Percentiles rank a stretch among this genome's conserved stretches.
Conservation (phyloP, 257 asterid species). For the Solanum rostratum region DNA sequence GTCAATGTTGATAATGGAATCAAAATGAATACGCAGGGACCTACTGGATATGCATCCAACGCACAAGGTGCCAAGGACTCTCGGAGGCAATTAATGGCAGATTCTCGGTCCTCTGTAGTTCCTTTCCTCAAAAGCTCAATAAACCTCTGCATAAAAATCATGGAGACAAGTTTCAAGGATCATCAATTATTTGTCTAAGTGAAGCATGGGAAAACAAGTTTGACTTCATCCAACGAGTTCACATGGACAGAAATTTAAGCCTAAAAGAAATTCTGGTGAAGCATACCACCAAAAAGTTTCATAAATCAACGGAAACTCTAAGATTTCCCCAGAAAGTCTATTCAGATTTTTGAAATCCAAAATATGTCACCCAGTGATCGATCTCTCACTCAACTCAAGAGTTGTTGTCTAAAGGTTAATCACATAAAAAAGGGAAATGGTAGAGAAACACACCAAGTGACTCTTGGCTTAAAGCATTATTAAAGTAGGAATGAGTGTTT, state of each 20-base stretch:
- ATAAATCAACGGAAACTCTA: neutral
- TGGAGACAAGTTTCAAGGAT: neutral
- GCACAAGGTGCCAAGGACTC: conserved; percentile 92
- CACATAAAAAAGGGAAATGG: neutral
- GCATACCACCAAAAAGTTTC: neutral
- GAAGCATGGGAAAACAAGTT: neutral
- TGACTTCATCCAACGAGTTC: neutral
- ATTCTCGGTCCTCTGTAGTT: conserved; percentile 64
- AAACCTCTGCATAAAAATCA: conserved; percentile 45
- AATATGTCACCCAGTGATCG: neutral
- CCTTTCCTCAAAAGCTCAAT: conserved; percentile 87
- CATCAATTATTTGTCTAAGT: neutral
- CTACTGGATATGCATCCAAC: conserved; percentile 90
- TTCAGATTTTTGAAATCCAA: neutral
- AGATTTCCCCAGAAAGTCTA: neutral
- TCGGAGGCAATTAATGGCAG: conserved; percentile 67
- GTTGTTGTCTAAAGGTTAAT: neutral
- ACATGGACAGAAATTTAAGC: neutral
- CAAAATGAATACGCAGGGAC: neutral
- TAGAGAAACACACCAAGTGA: neutral
- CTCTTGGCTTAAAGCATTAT: neutral
- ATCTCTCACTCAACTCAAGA: neutral
- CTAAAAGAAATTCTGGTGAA: neutral
- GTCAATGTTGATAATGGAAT: neutral
- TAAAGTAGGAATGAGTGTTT: neutral